Base-by-base conservation (phyloP, 1,139 yeast genomes). In the Kodamaea sp. region DNA sequence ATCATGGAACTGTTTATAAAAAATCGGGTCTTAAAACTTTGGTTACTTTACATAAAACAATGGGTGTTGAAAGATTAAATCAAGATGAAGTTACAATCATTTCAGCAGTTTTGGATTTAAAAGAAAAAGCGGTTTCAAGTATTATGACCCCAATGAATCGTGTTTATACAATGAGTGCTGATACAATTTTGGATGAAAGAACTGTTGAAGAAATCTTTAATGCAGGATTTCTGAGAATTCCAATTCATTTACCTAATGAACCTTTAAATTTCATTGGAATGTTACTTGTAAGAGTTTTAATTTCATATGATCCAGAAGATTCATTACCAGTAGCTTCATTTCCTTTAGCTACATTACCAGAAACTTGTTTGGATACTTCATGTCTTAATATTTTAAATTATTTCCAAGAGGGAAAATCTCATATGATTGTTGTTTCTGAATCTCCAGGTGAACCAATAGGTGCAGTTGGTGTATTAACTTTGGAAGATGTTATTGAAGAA, bases 401-500 rank as follows among this genome's bases (percentile, higher is more conserved):
- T 62, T 92, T 92, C 73, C 98, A 92, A 64, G 97, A 90, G 61
- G 98, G 98, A 45, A 90, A 89, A 61, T 84, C 96, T 2, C 98
- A 92, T 62, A 92, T 92, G 98, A 92, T 94, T 52, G 83, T 90
- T 31, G 96, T 92, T 8, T 81, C 94, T 50, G 84, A 81, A 45
- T 70, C 73, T 36, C 97, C 97, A 0, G 98, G 98, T 37, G 89
- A 79, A 47, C 81, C 94, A 4, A 64, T 73, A 27, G 97, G 97
- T 22, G 95, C 96, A 0, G 60, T 84, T 29, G 98, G 98, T 46
- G 96, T 92, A 6, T 69, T 92, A 36, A 92, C 98, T 1, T 70
- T 92, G 45, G 98, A 92, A 62, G 98, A 92, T 60, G 97, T 92
- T 10, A 92, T 92, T 56, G 98, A 92, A 62, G 98, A 92, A 62